These are phyloP conservation scores for Epipyxis sp. DNA, from an alignment of 108 stramenopile species.

Conservation along the genomic window DNA sequence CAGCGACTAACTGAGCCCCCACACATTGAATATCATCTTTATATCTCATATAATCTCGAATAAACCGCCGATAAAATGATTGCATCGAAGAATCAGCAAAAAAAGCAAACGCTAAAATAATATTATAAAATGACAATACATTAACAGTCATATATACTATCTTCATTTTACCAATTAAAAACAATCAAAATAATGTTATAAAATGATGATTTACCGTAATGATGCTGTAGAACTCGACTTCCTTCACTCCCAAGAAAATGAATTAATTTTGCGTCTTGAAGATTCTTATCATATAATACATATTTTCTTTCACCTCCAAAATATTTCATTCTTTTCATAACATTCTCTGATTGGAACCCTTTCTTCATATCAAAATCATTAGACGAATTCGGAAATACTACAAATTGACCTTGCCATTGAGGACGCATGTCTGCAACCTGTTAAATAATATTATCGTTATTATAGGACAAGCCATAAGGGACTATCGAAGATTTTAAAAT, in stretches of 20 bases:
- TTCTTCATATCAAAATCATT: not conserved
- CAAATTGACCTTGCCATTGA: not conserved
- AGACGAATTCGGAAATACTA: not conserved
- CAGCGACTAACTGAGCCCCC: constrained; percentile 71
- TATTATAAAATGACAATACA: no score
- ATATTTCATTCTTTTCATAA: constrained; percentile 50
- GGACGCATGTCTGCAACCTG: constrained; percentile 30
- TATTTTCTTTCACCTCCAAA: constrained; percentile 63
- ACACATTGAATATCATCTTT: constrained; percentile 73
- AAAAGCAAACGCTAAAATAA: constrained; percentile 56
- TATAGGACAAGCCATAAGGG: no score
- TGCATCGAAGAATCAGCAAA: constrained; percentile 68
- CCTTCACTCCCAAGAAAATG: constrained; percentile 67
- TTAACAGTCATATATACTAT: no score
- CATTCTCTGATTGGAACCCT: constrained; percentile 44
- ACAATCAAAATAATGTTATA: no score
- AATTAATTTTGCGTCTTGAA: constrained; percentile 54
- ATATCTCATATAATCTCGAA: constrained; percentile 75
- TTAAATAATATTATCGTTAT: not conserved
- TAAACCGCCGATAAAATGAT: constrained; percentile 71
- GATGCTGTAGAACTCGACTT: constrained; percentile 71
- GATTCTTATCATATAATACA: constrained; percentile 69
- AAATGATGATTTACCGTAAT: constrained; percentile 63
- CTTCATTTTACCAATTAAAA: no score
- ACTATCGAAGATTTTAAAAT: not conserved